phyloP scores from a whole-genome alignment of 2,329 filamentous ascomycete species.

The Arthrobotrys entomopaga region DNA sequence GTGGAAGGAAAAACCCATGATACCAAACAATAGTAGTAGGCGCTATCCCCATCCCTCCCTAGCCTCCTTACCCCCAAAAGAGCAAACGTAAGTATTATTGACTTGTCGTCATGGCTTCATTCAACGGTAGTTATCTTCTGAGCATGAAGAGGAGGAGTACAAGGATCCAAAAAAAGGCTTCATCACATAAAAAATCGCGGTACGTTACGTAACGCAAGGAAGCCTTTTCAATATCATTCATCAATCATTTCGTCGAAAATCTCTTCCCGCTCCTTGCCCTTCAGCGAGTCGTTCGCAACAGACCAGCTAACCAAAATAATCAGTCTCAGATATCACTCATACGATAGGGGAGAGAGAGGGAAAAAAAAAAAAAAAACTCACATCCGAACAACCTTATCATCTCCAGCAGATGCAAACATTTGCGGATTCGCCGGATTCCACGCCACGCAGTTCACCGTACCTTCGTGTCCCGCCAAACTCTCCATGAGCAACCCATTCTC shows the following conservation, averaged over 20 bases:
- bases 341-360: neutral
- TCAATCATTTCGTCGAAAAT: slow-evolving; percentile 50
- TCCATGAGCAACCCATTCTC: slow-evolving; percentile 80
- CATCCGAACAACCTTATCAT: slow-evolving; percentile 87
- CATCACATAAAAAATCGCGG: neutral
- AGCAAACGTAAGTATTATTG: neutral
- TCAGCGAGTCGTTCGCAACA: slow-evolving; percentile 31
- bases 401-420: slow-evolving; percentile 90
- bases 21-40: neutral
- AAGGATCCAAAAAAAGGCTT: neutral
- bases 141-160: neutral
- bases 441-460: slow-evolving; percentile 83
- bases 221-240: slow-evolving; percentile 4
- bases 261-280: slow-evolving; percentile 47
- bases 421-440: slow-evolving; percentile 87
- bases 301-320: slow-evolving; percentile 35
- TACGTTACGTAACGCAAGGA: neutral
- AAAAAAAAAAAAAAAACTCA: no score
- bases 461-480: slow-evolving; percentile 77
- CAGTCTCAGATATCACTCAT: slow-evolving; percentile 6
- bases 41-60: neutral
- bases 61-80: neutral
- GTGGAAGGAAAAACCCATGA: neutral
- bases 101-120: neutral
- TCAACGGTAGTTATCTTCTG: neutral